These are phyloP conservation scores for Mucor indicus DNA, from an alignment of 371 early-diverging fungal species.

Conservation along the genomic window DNA sequence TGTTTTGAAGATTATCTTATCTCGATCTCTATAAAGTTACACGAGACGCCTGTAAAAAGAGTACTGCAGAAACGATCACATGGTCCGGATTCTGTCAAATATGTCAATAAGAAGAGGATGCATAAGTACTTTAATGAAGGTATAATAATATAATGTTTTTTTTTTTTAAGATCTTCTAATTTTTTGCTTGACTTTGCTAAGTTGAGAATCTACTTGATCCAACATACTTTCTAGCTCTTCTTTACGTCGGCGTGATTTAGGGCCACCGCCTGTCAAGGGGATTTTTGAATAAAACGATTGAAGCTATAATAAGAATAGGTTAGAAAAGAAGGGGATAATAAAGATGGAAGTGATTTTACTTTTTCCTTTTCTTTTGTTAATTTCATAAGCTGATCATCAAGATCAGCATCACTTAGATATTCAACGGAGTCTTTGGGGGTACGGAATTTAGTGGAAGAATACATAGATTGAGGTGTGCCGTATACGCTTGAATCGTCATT, in stretches of 20 bases:
- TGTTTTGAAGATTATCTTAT: no score
- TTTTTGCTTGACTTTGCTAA: constrained; percentile 47
- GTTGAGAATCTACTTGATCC: constrained; percentile 50
- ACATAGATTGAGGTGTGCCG: neutral
- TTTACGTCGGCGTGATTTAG: constrained; percentile 44
- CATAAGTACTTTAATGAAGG: no score
- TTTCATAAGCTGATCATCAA: constrained; percentile 23
- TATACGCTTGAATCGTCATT: no score
- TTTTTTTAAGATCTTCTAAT: constrained; percentile 25
- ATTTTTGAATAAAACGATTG: constrained; percentile 52
- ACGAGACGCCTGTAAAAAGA: no score
- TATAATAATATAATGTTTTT: no score
- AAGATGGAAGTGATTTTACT: no score
- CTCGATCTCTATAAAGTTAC: no score
- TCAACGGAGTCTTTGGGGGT: constrained; percentile 2
- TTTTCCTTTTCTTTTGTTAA: constrained; percentile 28
- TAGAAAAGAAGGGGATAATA: no score
- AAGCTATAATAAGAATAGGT: constrained; percentile 39
- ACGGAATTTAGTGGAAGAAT: neutral
- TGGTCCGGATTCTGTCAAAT: no score
- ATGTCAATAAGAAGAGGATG: no score
- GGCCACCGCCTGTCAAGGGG: constrained; percentile 50
- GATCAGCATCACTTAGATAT: constrained; percentile 5
- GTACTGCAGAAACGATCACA: no score
- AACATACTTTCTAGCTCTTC: constrained; percentile 53